phyloP scores from a whole-genome alignment of 305 asterid species.

The Petunia hybrid region DNA sequence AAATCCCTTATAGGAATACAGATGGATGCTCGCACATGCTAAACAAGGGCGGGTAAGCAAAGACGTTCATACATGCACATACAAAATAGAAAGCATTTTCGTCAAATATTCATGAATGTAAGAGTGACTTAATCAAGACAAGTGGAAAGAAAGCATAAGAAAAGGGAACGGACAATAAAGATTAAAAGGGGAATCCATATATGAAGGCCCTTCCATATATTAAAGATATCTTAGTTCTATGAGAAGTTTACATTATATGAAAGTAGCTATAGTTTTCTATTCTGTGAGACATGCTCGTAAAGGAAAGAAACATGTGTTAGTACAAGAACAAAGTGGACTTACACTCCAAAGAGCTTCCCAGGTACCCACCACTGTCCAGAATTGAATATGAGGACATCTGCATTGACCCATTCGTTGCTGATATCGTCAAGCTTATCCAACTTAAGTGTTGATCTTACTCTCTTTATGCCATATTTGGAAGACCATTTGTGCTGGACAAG shows the following conservation, averaged over 20 bases:
- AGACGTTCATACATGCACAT: background rate
- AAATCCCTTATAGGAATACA: background rate
- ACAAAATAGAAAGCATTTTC: background rate
- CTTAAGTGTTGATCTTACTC: conserved; percentile 64
- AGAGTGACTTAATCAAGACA: conserved; percentile 2
- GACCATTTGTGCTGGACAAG: conserved; percentile 74
- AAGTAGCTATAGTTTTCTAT: background rate
- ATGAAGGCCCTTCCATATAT: background rate
- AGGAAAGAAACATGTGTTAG: conserved; percentile 21
- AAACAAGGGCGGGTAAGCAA: background rate
- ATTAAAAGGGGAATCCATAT: conserved; percentile 19
- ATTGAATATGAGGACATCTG: conserved; percentile 74
- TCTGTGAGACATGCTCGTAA: background rate
- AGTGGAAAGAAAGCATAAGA: background rate
- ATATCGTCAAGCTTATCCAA: conserved; percentile 69
- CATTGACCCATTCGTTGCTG: conserved; percentile 67
- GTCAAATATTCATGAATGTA: background rate
- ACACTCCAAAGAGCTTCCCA: conserved; percentile 73
- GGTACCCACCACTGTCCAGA: conserved; percentile 92
- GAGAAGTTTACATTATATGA: background rate
- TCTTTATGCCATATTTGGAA: conserved; percentile 61
- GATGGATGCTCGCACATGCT: background rate
- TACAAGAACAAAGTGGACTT: conserved; percentile 40
- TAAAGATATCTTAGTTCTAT: background rate
- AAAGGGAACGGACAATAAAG: background rate